Percentiles rank a stretch among this genome's conserved stretches.
Conservation (phyloP, 2,329 filamentous ascomycete genomes). For the Nectriaceae sp. region DNA sequence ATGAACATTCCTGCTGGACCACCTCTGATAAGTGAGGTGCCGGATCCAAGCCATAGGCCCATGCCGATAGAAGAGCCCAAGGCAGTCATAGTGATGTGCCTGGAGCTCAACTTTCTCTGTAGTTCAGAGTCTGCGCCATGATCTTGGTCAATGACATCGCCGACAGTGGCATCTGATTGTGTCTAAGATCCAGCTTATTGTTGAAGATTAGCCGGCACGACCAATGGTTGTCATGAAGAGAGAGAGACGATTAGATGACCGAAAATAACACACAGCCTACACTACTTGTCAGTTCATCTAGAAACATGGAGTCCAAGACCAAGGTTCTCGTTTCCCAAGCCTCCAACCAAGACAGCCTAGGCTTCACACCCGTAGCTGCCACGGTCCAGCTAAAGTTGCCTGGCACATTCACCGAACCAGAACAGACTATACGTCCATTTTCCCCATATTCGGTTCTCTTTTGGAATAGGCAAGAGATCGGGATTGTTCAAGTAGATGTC, state of each 20-base stretch:
- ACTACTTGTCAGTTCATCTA: background rate
- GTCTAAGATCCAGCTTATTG: background rate
- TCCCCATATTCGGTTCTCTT: background rate
- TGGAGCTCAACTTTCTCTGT: slow-evolving; percentile 40
- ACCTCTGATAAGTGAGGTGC: slow-evolving; percentile 40
- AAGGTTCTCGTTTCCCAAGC: background rate
- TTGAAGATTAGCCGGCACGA: background rate
- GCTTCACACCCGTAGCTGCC: background rate
- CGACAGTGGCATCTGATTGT: background rate
- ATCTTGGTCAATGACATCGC: background rate
- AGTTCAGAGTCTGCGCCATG: slow-evolving; percentile 22
- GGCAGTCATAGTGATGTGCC: slow-evolving; percentile 57
- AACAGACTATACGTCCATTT: background rate
- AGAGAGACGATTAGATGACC: background rate
- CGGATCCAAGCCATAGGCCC: slow-evolving; percentile 49
- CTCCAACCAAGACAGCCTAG: background rate
- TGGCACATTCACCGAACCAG: background rate
- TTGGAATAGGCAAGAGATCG: background rate
- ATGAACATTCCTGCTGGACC: slow-evolving; percentile 47
- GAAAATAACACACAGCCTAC: background rate
- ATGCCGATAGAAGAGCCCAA: slow-evolving; percentile 47
- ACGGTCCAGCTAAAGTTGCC: background rate
- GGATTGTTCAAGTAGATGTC: background rate
- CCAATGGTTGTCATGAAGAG: background rate
- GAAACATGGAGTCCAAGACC: background rate